phyloP scores from a whole-genome alignment of 2,329 filamentous ascomycete genomes.

The Aspergillus persii region DNA sequence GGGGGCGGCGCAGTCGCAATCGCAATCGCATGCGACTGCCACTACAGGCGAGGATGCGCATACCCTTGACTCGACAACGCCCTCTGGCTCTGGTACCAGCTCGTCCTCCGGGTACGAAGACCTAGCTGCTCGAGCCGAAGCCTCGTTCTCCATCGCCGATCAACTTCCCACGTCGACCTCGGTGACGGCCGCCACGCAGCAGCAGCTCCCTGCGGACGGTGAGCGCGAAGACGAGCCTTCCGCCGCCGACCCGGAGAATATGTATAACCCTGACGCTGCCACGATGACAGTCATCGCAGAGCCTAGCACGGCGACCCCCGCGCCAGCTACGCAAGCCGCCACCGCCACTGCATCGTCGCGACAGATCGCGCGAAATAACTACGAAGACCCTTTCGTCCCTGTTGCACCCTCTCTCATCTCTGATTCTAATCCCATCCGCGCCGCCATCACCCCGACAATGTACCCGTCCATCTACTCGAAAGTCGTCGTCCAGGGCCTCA shows the following conservation, averaged over 20 bases:
- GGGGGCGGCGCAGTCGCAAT: not conserved
- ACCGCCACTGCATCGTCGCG: constrained; percentile 1
- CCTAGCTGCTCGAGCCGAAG: constrained; percentile 21
- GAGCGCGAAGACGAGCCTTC: constrained; percentile 22
- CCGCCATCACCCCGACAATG: constrained; percentile 68
- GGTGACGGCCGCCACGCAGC: not conserved
- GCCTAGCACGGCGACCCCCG: constrained; percentile 26
- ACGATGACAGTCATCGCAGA: constrained; percentile 26
- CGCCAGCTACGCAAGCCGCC: constrained; percentile 7
- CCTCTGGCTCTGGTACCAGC: not conserved
- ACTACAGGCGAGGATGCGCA: not conserved
- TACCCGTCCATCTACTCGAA: constrained; percentile 88
- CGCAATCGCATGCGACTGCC: not conserved
- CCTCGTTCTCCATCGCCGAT: constrained; percentile 23
- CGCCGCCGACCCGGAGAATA: constrained; percentile 13
- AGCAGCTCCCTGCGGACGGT: constrained; percentile 10
- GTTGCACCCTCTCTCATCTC: constrained; percentile 72
- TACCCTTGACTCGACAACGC: not conserved
- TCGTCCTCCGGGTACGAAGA: constrained; percentile 4
- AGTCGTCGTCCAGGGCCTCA: constrained; percentile 74
- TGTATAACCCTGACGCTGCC: constrained; percentile 13
- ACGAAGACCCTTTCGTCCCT: constrained; percentile 62
- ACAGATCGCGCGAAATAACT: constrained; percentile 14
- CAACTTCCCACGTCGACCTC: not conserved
- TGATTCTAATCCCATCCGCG: constrained; percentile 70